phyloP scores from a whole-genome alignment of 2,329 filamentous ascomycete genomes.

The Trichoderma oligosporum region DNA sequence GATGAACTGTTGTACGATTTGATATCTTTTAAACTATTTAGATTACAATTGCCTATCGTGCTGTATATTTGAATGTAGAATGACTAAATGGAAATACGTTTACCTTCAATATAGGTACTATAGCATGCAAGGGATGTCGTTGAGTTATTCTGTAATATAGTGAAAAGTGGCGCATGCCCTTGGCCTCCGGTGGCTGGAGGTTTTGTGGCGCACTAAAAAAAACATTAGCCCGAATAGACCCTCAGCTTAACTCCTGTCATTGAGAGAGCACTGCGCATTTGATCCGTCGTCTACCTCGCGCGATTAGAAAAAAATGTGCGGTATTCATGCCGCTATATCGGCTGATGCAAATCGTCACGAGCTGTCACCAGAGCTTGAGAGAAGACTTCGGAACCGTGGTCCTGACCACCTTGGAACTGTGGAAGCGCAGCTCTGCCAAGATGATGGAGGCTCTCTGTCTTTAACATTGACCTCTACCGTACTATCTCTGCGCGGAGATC shows the following conservation, averaged over 20 bases:
- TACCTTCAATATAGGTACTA: too few species aligned
- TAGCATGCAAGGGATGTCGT: too few species aligned
- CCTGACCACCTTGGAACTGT: slow-evolving; percentile 55
- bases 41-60: too few species aligned
- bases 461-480: slow-evolving; percentile 78
- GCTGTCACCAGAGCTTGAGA: slow-evolving; percentile 37
- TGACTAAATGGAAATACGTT: too few species aligned
- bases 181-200: background rate
- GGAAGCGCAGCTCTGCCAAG: slow-evolving; percentile 27
- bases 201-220: background rate
- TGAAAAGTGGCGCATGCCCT: slow-evolving; percentile 6
- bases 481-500: slow-evolving; percentile 77
- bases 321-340: slow-evolving; percentile 54
- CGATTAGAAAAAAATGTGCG: slow-evolving; percentile 51
- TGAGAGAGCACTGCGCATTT: background rate
- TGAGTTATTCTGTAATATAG: too few species aligned
- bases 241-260: background rate
- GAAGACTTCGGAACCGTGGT: slow-evolving; percentile 52
- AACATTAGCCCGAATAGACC: too few species aligned
- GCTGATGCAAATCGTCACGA: slow-evolving; percentile 26
- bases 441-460: slow-evolving; percentile 32
- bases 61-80: too few species aligned
- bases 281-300: background rate
- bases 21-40: too few species aligned
- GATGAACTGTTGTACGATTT: too few species aligned